Evolutionary conservation across 176 grass and related monocot genomes (phyloP), one percentile per base, ranked within the genome.

Genomic region (Aegilops tauschii): DNA sequence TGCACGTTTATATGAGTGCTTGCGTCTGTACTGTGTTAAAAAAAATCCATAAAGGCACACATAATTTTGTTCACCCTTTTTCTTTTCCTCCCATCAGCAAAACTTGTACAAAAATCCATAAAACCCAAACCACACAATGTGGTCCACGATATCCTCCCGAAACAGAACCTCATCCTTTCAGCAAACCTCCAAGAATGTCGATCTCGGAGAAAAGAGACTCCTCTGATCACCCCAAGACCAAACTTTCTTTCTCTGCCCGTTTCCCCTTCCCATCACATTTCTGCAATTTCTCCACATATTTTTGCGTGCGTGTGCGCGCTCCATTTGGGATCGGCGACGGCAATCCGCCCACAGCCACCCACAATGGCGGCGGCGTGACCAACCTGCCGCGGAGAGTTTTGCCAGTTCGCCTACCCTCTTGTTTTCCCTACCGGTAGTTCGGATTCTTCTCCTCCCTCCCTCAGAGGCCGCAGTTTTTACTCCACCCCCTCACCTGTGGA

Each of bases 171-270:
- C 65, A 90, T 86, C 88, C 84, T 30, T 83, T 72, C 16, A 72
- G 79, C 79, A 90, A 86, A 8, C 79, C 16, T 80, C 89, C 85
- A 91, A 84, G 35, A 44, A 83, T 31, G 84, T 90, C 89, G 6
- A 32, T 56, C 61, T 82, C 88, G 27, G 4, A 3, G 20, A 65
- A 49, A 76, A 61, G 5, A 49, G 36, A 10, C 1, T 35, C 7
- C 1, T 34, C 7, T 63, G 8, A 35, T 40, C 79, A 50, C 69
- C 63, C 3, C 14, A 64, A 50, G 28, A 13, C 23, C 44, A 9
- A 71, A 54, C 37, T 40, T 65, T 58, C 31, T 40, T 34, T 35
- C 2, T 61, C 27, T 69, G 47, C n/a, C 44, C 6, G 9, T 37
- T 76, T 56, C 42, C n/a, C 32, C 36, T 1, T 61, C 17, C 8